Evolutionary conservation across 1,284 basidiomycete genomes (phyloP), one percentile per base, ranked within the genome.

Genomic region (Taiwanofungus camphoratus): DNA sequence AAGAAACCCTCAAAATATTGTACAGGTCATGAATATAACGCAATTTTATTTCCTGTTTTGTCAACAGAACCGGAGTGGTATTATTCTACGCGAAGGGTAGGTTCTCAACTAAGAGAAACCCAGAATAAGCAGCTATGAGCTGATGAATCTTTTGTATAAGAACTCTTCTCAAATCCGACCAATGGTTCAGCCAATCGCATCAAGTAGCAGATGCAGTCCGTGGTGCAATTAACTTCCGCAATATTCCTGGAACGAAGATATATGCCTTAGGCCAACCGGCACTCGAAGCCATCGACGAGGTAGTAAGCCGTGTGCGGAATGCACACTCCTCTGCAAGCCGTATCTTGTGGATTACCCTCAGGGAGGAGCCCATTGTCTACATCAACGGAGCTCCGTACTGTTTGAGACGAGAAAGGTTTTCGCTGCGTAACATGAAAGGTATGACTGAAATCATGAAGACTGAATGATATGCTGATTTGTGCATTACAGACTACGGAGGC

Each of bases 231-330:
- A 98, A 98, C 60, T 98, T 98, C 72, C 79, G 95, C 42, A 85
- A 87, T 46, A 81, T 98, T 22, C 78, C 83, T 0, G 76, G 75
- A 3, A 87, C 85, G n/a, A 83, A 83, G 40, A 87, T 98, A 37
- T 98, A 92, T 54, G 92, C 92, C 0, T 76, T 92, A 26, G 88
- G 94, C 0, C 96, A 99, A 64, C 96, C 96, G 1, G 93, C 92
- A 0, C 73, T 90, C 43, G 87, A 90, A 46, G 96, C 94, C 3
- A 86, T 99, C 41, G 79, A 87, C 40, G 82, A 86, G 41, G 92
- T 97, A 1, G 77, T 97, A 8, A 64, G 70, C 2, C 72, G 78
- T n/a, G 74, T 92, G 36, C 82, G 79, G 49, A 61, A 68, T 12
- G 70, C 76, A 0, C 76, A 87, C 53, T 81, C 87, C 0, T 62